Conservation (phyloP, 805 yeast species). For the Sugiyamaella qingdaonensis region DNA sequence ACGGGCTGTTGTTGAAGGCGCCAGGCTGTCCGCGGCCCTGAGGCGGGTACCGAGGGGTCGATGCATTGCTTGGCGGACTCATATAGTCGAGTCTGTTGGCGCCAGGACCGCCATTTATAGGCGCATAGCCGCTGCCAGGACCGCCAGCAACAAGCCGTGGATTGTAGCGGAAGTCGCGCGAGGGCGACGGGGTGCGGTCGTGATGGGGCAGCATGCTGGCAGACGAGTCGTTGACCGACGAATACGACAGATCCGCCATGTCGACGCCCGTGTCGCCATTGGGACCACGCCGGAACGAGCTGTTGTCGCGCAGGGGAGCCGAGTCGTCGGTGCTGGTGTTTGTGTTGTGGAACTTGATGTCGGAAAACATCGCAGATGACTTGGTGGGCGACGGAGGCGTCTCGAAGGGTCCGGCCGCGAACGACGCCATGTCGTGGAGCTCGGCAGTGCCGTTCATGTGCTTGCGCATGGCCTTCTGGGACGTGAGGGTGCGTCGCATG, state of each 20-base stretch:
- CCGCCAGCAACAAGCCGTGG: not conserved
- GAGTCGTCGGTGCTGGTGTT: slow-evolving; percentile 13
- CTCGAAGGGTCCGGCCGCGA: slow-evolving; percentile 14
- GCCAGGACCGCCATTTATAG: not conserved
- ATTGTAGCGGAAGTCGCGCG: slow-evolving; percentile 13
- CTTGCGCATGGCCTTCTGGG: slow-evolving; percentile 25
- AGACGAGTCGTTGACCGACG: slow-evolving; percentile 7
- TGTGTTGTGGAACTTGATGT: slow-evolving; percentile 19
- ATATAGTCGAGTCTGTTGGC: slow-evolving; percentile 1
- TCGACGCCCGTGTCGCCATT: not conserved
- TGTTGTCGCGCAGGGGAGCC: slow-evolving; percentile 10
- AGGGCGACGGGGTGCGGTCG: slow-evolving; percentile 17
- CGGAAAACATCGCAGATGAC: slow-evolving; percentile 18
- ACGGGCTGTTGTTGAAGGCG: not conserved
- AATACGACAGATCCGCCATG: slow-evolving; percentile 4
- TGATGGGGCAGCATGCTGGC: slow-evolving; percentile 5
- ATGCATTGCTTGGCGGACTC: not conserved
- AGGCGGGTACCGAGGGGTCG: not conserved
- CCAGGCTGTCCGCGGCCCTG: not conserved
- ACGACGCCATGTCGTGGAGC: slow-evolving; percentile 16
- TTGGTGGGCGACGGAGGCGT: slow-evolving; percentile 5
- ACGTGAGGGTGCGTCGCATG: slow-evolving; percentile 57
- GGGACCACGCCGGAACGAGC: not conserved
- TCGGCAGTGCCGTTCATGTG: slow-evolving; percentile 15
- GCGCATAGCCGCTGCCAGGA: not conserved